Evolutionary conservation across 108 stramenopile genomes (phyloP), one percentile per base, ranked within the genome.

Genomic region (Conticribra weissflogii): DNA sequence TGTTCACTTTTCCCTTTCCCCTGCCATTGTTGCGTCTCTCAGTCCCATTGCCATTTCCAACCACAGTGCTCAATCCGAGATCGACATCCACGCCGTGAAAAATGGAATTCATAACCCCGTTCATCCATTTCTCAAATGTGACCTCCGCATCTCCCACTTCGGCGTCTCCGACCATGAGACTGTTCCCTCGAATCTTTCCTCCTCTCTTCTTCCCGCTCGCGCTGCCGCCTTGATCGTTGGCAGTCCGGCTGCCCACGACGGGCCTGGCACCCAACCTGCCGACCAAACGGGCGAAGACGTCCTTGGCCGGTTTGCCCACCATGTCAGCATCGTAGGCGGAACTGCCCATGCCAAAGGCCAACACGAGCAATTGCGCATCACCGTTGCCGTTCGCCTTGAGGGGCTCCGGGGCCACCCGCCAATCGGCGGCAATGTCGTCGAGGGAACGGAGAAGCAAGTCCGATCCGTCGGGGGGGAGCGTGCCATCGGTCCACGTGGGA

Each of bases 341-440:
- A 32, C 88, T 90, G 52, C 94, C 94, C 91, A 95, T 88, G 0
- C 94, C 91, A 72, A 89, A 85, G 4, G 80, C 63, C 18, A 74
- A 57, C 21, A 68, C 66, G 29, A 34, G 58, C 45, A 70, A 15
- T 22, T 44, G 31, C 1, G 45, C 3, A 17, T 52, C 21, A 46
- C 33, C 53, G 36, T 54, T 52, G 30, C n/a, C n/a, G n/a, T 71
- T 78, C 18, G 71, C 54, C 8, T 83, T 83, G n/a, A 94, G 71
- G 3, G 89, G 94, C 28, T 72, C 68, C 32, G 89, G 89, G 23
- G 81, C 85, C n/a, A 95, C 87, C 29, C 94, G 68, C 94, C 94
- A 95, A 81, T 95, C 94, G 61, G 66, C 83, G 0, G 68, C 21
- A 18, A 95, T 71, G 33, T 95, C 94, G 32, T 85, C 30, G 32